Percentiles rank a stretch among this genome's conserved stretches.
Conservation (phyloP, 768 basidiomycete genomes). For the Boletus tylopilopsis region DNA sequence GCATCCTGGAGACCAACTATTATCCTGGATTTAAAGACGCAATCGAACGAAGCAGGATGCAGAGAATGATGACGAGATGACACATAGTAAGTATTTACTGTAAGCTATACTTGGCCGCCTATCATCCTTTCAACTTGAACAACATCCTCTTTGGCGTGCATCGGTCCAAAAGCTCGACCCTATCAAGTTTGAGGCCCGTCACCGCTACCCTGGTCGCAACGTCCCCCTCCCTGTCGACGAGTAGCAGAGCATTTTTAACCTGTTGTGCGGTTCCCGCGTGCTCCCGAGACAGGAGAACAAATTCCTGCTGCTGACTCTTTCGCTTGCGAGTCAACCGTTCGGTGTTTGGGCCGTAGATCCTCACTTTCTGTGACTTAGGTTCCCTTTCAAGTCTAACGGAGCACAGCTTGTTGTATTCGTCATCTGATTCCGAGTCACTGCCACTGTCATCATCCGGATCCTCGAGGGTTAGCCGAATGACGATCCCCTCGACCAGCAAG, state of each 20-base stretch:
- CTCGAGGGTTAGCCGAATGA: neutral
- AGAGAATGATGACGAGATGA: too few species aligned
- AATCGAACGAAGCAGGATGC: too few species aligned
- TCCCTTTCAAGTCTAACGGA: neutral
- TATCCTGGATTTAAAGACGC: too few species aligned
- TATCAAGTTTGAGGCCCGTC: neutral
- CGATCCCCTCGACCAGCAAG: constrained; percentile 6
- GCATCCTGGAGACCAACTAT: too few species aligned
- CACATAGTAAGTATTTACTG: too few species aligned
- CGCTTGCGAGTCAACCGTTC: neutral
- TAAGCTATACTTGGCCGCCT: too few species aligned
- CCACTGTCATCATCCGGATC: neutral
- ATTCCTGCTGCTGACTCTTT: neutral
- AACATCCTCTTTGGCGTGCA: neutral
- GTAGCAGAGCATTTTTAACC: neutral
- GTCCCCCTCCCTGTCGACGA: constrained; percentile 2
- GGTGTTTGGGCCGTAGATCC: neutral
- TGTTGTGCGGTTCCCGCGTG: too few species aligned
- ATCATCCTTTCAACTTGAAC: constrained; percentile 3
- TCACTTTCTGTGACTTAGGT: neutral
- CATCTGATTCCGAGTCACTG: constrained; percentile 1
- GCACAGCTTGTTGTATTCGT: neutral
- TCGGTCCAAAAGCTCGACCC: neutral
- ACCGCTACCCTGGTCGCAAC: constrained; percentile 3
- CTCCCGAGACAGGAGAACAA: constrained; percentile 1